Evolutionary conservation across 148 eudicot species (phyloP), one percentile per base, ranked within the genome.

Genomic region (Hydrangea macrophylla): DNA sequence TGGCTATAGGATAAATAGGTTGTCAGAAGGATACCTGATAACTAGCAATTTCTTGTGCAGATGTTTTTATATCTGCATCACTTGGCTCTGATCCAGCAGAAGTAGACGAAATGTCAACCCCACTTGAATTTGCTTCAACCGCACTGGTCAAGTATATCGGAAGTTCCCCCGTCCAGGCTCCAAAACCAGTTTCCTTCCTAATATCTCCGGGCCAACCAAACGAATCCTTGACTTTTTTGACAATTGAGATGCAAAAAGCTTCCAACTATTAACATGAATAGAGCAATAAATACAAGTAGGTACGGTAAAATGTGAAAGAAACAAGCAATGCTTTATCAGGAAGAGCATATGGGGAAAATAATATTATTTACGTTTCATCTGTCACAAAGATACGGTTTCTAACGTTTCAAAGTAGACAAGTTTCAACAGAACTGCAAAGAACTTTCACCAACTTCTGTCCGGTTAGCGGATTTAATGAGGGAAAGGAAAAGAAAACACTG

Each of bases 131-230:
- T 58, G 39, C 62, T 25, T 81, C 79, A 70, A 42, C 72, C 58
- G 64, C 20, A 35, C 58, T 73, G 59, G 67, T 83, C 56, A 90
- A 68, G 75, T 71, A 86, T 11, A 36, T 40, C 6, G 96, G 98
- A 40, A 88, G 75, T 70, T 86, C 77, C n/a, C 98, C 98, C 57
- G 81, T 71, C 87, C 90, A 90, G 31, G 87, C 96, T 65, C 88
- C 90, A 45, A 72, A 51, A 67, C 69, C 67, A 57, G 84, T 73
- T 39, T 83, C 81, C 59, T 55, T 76, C 12, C 27, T 70, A 67
- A 88, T 78, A 27, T 88, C 89, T 66, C 82, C 98, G 60, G 79
- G 74, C 96, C 96, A 93, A 62, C 83, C 80, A 74, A 78, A 88
- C 32, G 62, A 67, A 32, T 76, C 86, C 73, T 85, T 90, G 63